These are phyloP conservation scores for Jackrogersella minutella DNA, from an alignment of 495 filamentous ascomycete genomes.

Conservation along the genomic window DNA sequence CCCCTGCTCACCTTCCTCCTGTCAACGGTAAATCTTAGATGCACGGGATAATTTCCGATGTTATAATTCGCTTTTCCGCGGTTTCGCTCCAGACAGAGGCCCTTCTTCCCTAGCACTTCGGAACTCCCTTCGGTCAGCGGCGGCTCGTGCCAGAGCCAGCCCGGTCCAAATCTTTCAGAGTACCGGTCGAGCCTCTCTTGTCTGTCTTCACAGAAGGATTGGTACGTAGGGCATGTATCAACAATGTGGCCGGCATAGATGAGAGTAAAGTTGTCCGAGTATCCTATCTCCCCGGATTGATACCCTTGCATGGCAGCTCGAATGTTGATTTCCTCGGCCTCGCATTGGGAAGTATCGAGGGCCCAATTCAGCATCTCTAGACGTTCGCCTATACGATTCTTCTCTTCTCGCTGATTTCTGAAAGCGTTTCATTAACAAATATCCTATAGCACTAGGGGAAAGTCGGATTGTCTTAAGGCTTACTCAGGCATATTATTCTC, in stretches of 20 bases:
- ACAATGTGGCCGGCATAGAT: slow-evolving; percentile 58
- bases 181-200: slow-evolving; percentile 53
- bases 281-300: slow-evolving; percentile 50
- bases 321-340: slow-evolving; percentile 54
- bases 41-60: slow-evolving; percentile 18
- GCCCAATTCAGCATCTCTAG: slow-evolving; percentile 43
- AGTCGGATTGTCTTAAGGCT: slow-evolving; percentile 3
- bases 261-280: slow-evolving; percentile 51
- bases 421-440: slow-evolving; percentile 21
- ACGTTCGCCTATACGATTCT: slow-evolving; percentile 44
- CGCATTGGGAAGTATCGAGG: slow-evolving; percentile 47
- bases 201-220: slow-evolving; percentile 50
- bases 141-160: slow-evolving; percentile 61
- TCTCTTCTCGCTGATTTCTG: slow-evolving; percentile 38
- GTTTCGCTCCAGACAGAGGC: slow-evolving; percentile 31
- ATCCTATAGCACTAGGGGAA: not conserved
- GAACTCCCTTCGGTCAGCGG: slow-evolving; percentile 44
- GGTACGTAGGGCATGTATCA: slow-evolving; percentile 49
- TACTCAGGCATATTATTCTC: slow-evolving; percentile 52
- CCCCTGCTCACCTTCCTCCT: slow-evolving; percentile 6
- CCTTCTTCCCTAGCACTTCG: slow-evolving; percentile 42
- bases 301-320: slow-evolving; percentile 55
- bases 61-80: slow-evolving; percentile 4
- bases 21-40: slow-evolving; percentile 21
- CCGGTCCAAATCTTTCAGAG: slow-evolving; percentile 46